Percentiles rank a stretch among this genome's conserved stretches.
These are phyloP conservation scores for Colletotrichum sp. DNA, from an alignment of 2,329 filamentous ascomycete species.

Conservation along the genomic window DNA sequence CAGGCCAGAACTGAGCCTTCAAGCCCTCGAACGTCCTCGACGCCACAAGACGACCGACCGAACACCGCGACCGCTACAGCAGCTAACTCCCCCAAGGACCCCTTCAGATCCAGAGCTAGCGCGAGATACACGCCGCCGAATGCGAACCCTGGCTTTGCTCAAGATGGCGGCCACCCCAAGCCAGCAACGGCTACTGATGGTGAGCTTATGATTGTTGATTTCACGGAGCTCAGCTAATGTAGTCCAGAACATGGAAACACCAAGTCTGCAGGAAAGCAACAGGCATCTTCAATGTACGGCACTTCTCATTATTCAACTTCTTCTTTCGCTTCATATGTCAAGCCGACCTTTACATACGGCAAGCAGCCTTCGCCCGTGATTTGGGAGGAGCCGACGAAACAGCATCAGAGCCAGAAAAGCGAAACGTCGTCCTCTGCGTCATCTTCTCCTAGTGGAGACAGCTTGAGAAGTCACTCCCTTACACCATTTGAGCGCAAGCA, in stretches of 20 bases:
- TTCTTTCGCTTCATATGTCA: background rate
- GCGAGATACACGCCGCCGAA: conserved; percentile 22
- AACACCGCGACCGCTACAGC: conserved; percentile 10
- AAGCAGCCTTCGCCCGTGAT: background rate
- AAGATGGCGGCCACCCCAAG: background rate
- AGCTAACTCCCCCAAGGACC: conserved; percentile 10
- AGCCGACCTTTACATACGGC: background rate
- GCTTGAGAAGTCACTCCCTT: conserved; percentile 25
- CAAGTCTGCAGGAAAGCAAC: conserved; percentile 25
- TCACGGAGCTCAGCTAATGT: background rate
- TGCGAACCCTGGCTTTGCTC: background rate
- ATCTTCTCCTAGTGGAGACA: conserved; percentile 23
- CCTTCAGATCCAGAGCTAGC: conserved; percentile 21
- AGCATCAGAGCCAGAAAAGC: background rate
- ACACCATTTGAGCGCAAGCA: conserved; percentile 47
- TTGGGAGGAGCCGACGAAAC: background rate
- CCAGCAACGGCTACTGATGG: background rate
- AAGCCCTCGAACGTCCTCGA: conserved; percentile 12
- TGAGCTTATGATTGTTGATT: background rate
- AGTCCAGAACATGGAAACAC: background rate
- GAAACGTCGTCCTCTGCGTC: background rate
- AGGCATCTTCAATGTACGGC: conserved; percentile 54
- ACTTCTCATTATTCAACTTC: conserved; percentile 22
- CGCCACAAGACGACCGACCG: conserved; percentile 12
- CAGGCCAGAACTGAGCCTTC: conserved; percentile 12